Evolutionary conservation across 2,329 filamentous ascomycete species (phyloP).

Genomic region (Aspergillus versicolor): DNA sequence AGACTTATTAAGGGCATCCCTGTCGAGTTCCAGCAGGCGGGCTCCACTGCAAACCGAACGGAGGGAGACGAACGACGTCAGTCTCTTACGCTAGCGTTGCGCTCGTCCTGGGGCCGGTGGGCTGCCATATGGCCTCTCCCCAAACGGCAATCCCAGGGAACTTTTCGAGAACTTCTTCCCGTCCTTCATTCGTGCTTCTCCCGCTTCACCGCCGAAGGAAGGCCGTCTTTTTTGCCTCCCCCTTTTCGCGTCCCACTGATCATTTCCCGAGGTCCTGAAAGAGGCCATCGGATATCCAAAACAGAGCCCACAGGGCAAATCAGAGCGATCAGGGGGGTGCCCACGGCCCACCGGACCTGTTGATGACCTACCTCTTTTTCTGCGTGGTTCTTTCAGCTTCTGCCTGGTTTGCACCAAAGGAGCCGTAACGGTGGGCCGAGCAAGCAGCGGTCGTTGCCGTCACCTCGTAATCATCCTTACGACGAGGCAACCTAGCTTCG

Average conservation of each 20-base stretch:
- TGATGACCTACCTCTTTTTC: not conserved
- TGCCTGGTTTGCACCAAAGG: not conserved
- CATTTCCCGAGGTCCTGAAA: slow-evolving; percentile 3
- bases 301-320: slow-evolving; percentile 1
- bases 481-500: not conserved
- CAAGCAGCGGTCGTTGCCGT: not conserved
- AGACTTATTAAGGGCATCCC: slow-evolving; percentile 15
- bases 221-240: slow-evolving; percentile 13
- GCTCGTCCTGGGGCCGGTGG: slow-evolving; percentile 6
- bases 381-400: slow-evolving; percentile 4
- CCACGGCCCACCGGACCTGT: not conserved
- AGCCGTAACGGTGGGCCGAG: not conserved
- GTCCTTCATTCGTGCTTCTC: not conserved
- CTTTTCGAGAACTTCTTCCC: slow-evolving; percentile 25
- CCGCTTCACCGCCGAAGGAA: no score
- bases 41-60: slow-evolving; percentile 19
- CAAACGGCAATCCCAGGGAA: slow-evolving; percentile 26
- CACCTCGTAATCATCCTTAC: not conserved
- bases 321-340: not conserved
- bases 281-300: slow-evolving; percentile 1
- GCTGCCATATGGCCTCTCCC: slow-evolving; percentile 17
- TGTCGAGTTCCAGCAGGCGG: slow-evolving; percentile 20
- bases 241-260: slow-evolving; percentile 15
- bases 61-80: slow-evolving; percentile 21
- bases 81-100: slow-evolving; percentile 14